Evolutionary conservation across 306 rosid species (phyloP).

Genomic region (Datisca glomerata): DNA sequence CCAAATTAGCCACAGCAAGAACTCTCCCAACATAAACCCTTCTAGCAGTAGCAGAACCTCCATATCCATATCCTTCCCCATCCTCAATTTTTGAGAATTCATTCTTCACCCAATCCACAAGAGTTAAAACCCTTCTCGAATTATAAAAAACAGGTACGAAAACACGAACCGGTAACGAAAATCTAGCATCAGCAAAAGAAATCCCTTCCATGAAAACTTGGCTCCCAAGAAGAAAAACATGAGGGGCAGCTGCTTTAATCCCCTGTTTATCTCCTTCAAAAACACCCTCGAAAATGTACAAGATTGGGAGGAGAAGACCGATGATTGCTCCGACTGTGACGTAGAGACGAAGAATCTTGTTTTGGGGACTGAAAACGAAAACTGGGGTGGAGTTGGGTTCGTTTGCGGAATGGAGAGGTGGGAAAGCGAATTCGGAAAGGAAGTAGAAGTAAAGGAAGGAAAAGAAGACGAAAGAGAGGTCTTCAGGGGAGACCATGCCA

Average conservation of each 20-base stretch:
- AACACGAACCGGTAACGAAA: conserved; percentile 58
- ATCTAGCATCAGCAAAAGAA: conserved; percentile 28
- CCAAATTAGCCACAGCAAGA: conserved; percentile 80
- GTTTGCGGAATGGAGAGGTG: conserved; percentile 10
- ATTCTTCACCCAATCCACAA: conserved; percentile 58
- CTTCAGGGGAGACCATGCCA: conserved; percentile 59
- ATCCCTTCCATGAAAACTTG: conserved; percentile 90
- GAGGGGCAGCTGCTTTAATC: conserved; percentile 76
- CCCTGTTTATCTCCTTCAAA: conserved; percentile 70
- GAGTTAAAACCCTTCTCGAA: conserved; percentile 56
- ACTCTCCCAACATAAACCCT: conserved; percentile 45
- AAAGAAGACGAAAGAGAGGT: conserved; percentile 43
- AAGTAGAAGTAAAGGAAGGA: conserved; percentile 45
- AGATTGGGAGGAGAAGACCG: conserved; percentile 65
- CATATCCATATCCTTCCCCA: conserved; percentile 17
- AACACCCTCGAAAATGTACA: conserved; percentile 58
- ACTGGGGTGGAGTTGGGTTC: too few species aligned
- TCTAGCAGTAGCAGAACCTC: conserved; percentile 37
- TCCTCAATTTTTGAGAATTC: conserved; percentile 50
- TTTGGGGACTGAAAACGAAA: conserved; percentile 29
- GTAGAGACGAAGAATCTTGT: conserved; percentile 44
- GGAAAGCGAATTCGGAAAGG: conserved; percentile 52
- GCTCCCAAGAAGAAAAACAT: conserved; percentile 68
- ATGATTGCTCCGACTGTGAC: conserved; percentile 35
- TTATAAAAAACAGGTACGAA: conserved; percentile 78